Evolutionary conservation across 2,329 filamentous ascomycete genomes (phyloP).

Genomic region (Simplicillium aogashimaense): DNA sequence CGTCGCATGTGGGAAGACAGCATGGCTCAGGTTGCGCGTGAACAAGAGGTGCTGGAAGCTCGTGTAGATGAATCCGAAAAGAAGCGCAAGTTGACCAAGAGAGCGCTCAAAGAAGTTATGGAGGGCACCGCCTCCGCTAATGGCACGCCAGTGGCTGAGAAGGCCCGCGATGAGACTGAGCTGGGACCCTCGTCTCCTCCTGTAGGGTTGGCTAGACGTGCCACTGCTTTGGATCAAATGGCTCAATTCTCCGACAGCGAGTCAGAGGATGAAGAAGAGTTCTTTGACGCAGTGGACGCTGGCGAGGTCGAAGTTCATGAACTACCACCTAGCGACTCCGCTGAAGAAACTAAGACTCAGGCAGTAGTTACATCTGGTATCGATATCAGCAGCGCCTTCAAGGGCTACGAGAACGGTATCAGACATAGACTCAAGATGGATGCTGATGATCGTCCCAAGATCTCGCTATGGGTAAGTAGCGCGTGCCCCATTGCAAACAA

Average conservation of each 20-base stretch:
- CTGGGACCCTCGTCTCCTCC: conserved; percentile 7
- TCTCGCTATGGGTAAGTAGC: conserved; percentile 80
- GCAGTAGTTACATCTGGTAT: conserved; percentile 30
- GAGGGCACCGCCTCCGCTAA: conserved; percentile 37
- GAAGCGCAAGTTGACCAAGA: conserved; percentile 83
- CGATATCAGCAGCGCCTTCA: conserved; percentile 70
- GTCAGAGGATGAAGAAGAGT: conserved; percentile 79
- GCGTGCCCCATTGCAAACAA: neutral
- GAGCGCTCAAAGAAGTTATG: conserved; percentile 76
- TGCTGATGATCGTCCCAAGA: conserved; percentile 83
- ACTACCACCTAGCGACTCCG: conserved; percentile 30
- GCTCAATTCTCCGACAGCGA: conserved; percentile 71
- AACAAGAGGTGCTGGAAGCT: conserved; percentile 85
- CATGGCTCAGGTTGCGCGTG: conserved; percentile 91
- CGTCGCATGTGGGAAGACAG: conserved; percentile 98
- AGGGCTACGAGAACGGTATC: conserved; percentile 84
- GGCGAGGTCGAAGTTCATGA: conserved; percentile 77
- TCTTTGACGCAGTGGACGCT: conserved; percentile 93
- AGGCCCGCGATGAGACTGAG: conserved; percentile 20
- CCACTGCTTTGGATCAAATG: conserved; percentile 60
- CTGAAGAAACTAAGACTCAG: conserved; percentile 2
- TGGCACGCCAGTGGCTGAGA: conserved; percentile 17
- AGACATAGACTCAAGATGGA: conserved; percentile 77
- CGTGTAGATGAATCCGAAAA: conserved; percentile 82
- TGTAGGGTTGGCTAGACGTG: conserved; percentile 38